These are phyloP conservation scores for Lentinula edodes DNA, from an alignment of 768 basidiomycete species.

Conservation along the genomic window DNA sequence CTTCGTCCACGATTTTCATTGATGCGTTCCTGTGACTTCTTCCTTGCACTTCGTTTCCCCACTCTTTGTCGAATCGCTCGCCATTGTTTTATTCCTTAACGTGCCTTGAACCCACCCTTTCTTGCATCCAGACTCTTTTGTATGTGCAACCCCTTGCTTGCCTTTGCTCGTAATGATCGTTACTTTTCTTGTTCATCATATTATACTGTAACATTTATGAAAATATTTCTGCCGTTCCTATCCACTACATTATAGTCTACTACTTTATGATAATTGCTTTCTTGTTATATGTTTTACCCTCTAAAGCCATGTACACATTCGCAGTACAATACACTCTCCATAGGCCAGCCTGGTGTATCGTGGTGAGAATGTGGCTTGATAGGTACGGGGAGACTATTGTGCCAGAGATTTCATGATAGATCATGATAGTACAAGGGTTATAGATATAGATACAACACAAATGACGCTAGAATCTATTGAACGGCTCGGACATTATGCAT, in stretches of 20 bases:
- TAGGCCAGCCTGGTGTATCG: background rate
- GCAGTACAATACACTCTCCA: background rate
- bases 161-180: background rate
- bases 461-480: background rate
- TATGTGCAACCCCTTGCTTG: background rate
- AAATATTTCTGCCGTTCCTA: background rate
- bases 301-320: background rate
- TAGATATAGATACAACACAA: background rate
- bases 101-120: background rate
- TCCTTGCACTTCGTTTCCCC: background rate
- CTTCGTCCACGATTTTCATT: background rate
- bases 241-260: background rate
- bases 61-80: background rate
- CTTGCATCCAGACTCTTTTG: background rate
- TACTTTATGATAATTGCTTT: constrained; percentile 4
- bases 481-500: background rate
- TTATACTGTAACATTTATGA: background rate
- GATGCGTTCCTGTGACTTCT: background rate
- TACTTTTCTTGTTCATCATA: background rate
- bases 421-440: background rate
- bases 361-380: background rate
- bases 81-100: background rate
- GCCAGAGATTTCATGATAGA: constrained; percentile 5
- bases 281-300: background rate
- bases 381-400: background rate